Base-by-base conservation (phyloP, 495 filamentous ascomycete genomes). In the Haplographium delicatum region DNA sequence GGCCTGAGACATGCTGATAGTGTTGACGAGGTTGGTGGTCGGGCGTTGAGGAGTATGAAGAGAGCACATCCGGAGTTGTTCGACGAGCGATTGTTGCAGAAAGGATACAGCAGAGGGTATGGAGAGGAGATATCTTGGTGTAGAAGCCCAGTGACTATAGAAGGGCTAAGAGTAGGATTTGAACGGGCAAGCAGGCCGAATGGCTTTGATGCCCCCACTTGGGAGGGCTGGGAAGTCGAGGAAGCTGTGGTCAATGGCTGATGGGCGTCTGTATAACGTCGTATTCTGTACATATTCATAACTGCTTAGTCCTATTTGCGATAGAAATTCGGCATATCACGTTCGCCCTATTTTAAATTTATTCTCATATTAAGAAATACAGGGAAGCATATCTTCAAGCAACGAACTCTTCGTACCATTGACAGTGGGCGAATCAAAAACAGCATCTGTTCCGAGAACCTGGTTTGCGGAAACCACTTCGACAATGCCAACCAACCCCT, bases 1-100 rank as follows among this genome's bases (percentile, higher is more conserved):
- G 66, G 69, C 27, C 64, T 91, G 51, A 70, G 82, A 18, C 83
- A 89, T 61, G 72, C 71, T 42, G 83, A 88, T 61, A 84, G 80
- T 39, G 85, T 89, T 1, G 85, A 89, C 56, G 80, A 83, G 41
- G 80, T 89, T 34, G 81, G 82, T 22, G 76, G 74, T 40, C 72
- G 79, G 19, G 84, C 85, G 22, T 62, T 89, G 60, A 72, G 67
- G 51, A 79, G 77, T 22, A 78, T 88, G 75, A 76, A 73, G 55
- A 56, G 64, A 28, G 64, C 66, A 5, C 71, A 72, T 52, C 75
- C 78, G 31, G 68, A 74, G 37, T 60, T 82, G 9, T 81, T 81
- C 53, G 58, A 64, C 37, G 63, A 70, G 30, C 42, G 59, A 39
- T 41, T 72, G 47, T 71, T 76, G 67, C 66, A 76, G 26, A 67